Evolutionary conservation across 805 yeast species (phyloP), one percentile per base, ranked within the genome.

Genomic region (Wickerhamiella azyma): DNA sequence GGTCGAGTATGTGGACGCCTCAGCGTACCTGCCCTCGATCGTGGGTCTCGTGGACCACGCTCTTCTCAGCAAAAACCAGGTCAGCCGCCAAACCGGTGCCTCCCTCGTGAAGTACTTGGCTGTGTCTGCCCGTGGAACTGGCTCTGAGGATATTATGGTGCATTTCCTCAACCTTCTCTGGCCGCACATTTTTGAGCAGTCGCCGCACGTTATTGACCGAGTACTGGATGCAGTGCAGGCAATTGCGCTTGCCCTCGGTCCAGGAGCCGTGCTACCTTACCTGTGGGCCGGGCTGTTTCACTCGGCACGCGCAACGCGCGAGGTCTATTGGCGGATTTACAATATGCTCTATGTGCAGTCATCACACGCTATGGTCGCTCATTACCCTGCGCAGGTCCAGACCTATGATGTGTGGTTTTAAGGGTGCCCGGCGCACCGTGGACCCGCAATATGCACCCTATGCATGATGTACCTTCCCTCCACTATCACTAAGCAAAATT

Each of bases 61-160:
- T 0, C 64, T 92, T 26, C 83, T 84, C 0, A 94, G 88, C 59
- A 70, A 95, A 48, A 96, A 86, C 59, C 79, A 77, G 41, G 96
- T 89, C 4, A 96, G 88, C 57, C 73, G 98, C 40, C 99, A 92
- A 62, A 89, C 96, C 0, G 96, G 96, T 0, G 85, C 97, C 0
- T 78, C 85, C 0, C 94, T 85, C 1, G 77, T 85, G 1, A 76
- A 76, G 58, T 94, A 85, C 54, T 68, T 92, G 60, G 85, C 96
- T 0, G 60, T 86, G 29, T 80, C 86, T 14, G 78, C 89, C 57
- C 65, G 72, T 21, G 96, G 96, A 0, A 58, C 68, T 2, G 86
- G 88, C 0, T 69, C 72, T 47, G 94, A 85, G 53, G 94, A 81
- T 52, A 83, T 85, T 0, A 85, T 92, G 66, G 59, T 85, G 9